Conservation (phyloP, 805 yeast genomes). For the Candida morakotiae region DNA sequence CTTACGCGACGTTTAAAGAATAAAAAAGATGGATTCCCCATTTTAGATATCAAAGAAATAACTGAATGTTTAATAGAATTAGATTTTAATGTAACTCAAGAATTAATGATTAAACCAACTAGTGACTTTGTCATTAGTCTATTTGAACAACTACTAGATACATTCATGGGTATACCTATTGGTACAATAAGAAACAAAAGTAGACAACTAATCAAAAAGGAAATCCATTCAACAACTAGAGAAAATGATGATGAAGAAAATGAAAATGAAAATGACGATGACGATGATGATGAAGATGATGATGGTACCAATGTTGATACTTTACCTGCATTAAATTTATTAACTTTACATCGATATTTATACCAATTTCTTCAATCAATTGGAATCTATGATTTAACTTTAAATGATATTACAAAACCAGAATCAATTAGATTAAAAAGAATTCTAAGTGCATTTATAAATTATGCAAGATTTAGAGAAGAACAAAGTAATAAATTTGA, state of each 20-base stretch:
- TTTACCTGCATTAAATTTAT: slow-evolving; percentile 39
- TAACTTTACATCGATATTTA: slow-evolving; percentile 58
- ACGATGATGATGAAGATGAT: slow-evolving; percentile 12
- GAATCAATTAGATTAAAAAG: slow-evolving; percentile 64
- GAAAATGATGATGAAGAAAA: no score
- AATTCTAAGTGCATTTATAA: slow-evolving; percentile 76
- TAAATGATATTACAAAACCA: slow-evolving; percentile 73
- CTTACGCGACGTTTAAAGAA: not conserved
- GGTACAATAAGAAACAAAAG: slow-evolving; percentile 12
- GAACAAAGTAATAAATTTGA: slow-evolving; percentile 70
- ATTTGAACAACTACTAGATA: slow-evolving; percentile 58
- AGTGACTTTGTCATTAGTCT: slow-evolving; percentile 50
- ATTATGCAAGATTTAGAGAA: slow-evolving; percentile 81
- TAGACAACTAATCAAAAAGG: slow-evolving; percentile 2
- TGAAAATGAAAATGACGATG: slow-evolving; percentile 9
- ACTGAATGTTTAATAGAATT: slow-evolving; percentile 57
- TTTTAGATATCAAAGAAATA: slow-evolving; percentile 57
- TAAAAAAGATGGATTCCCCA: slow-evolving; percentile 51
- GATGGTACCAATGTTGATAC: slow-evolving; percentile 18
- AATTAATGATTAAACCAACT: slow-evolving; percentile 54
- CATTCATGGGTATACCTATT: slow-evolving; percentile 50
- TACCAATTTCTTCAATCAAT: slow-evolving; percentile 62
- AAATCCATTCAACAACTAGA: no score
- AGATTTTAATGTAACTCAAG: slow-evolving; percentile 59
- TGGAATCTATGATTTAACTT: slow-evolving; percentile 73